Evolutionary conservation across 257 asterid species (phyloP), one percentile per base, ranked within the genome.

Genomic region (Petunia axillaris): DNA sequence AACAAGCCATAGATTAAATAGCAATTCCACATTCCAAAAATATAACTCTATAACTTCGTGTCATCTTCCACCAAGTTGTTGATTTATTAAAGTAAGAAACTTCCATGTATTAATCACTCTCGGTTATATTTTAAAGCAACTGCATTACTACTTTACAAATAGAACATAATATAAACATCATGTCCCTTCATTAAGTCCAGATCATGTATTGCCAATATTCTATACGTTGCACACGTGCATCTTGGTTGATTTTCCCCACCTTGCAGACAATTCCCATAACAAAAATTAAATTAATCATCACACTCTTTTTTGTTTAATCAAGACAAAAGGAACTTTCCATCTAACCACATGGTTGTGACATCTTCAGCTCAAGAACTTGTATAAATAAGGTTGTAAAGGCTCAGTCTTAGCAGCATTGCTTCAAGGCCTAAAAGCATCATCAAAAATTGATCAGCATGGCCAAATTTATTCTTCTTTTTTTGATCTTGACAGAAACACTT

Each of bases 251-350:
- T 59, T 59, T 11, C 64, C 39, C 64, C 25, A 16, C 1, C 25
- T 8, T 59, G 64, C 39, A 59, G 77, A 82, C 87, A 89, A 82
- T 81, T 85, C 88, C 25, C 53, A 41, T 82, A 44, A 52, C 6
- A 79, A 74, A 41, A 63, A 86, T 83, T 81, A 66, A 68, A 59
- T 80, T 76, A 84, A 79, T 75, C 38, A 75, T 54, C 38, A 41
- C 73, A 75, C 83, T 82, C 38, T 75, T 8, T 39, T 41, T 37
- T 76, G 79, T 25, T 25, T 25, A 81, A 57, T 4, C 16, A 11
- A 39, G 25, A 78, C 78, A 63, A 63, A 10, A 46, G 85, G 84
- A 86, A 84, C 81, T 82, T 86, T 84, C 87, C 79, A 14, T 13
- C 81, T 25, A 52, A 64, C 80, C 39, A 65, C 59, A 53, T 57